Evolutionary conservation across 129 eudicot genomes (phyloP), one percentile per base, ranked within the genome.

Genomic region (Saussurea involucrata): DNA sequence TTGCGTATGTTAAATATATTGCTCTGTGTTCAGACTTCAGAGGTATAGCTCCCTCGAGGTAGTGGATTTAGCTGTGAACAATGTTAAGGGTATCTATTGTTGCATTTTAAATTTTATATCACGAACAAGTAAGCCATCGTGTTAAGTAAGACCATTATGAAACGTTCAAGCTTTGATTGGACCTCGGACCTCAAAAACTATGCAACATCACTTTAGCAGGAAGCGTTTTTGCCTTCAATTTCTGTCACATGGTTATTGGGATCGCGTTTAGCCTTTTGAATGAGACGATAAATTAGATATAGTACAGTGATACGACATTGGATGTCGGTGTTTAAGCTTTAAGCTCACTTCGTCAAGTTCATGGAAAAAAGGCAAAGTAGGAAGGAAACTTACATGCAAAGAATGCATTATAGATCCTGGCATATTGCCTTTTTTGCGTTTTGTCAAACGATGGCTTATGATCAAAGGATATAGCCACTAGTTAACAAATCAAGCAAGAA

Each of bases 141-240:
- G 55, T 42, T 42, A 32, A 66, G 73, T 28, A 33, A 2, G 55
- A 66, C 13, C 58, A 0, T 66, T 11, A 34, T 72, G 78, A 12
- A 76, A 29, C 32, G n/a, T 76, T 76, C 44, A n/a, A 65, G 66
- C 49, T 27, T 42, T 60, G 34, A 74, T 74, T 34, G 53, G 27
- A 61, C 70, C 58, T 74, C 22, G n/a, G 69, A 63, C 36, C 27
- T 34, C 28, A 63, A 33, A 75, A 15, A 24, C 37, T 37, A 17
- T 8, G 61, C 60, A 75, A 63, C 33, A 57, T 21, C 6, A 21
- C 18, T 58, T 71, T 74, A 0, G 6, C 24, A 13, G 31, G 31
- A 60, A 42, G 3, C 44, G 5, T 65, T 9, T 64, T 24, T 75
- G 18, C 24, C 3, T 40, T 76, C 18, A 44, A 28, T 42, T 64